Evolutionary conservation across 495 filamentous ascomycete species (phyloP).

Genomic region (Amphirosellinia nigrospora): DNA sequence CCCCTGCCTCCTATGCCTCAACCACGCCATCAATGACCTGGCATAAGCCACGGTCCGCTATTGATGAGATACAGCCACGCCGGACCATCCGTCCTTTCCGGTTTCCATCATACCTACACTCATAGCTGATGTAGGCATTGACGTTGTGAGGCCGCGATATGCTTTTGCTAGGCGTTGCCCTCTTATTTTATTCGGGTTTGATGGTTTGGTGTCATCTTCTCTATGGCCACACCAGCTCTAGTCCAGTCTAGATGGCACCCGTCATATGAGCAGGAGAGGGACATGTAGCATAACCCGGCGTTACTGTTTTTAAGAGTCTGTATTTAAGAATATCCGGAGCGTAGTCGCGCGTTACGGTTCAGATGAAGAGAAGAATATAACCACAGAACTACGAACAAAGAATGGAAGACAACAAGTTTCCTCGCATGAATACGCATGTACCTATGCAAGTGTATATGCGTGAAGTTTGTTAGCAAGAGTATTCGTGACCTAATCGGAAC

Average conservation of each 20-base stretch:
- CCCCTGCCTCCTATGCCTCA: neutral
- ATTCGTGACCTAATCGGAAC: neutral
- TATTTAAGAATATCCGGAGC: neutral
- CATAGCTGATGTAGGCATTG: neutral
- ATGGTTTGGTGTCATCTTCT: neutral
- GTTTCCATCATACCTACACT: neutral
- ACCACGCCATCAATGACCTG: neutral
- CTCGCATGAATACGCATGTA: neutral
- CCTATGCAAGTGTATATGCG: neutral
- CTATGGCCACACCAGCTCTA: neutral
- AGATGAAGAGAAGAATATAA: neutral
- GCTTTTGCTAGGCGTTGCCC: neutral
- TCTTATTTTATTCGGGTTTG: neutral
- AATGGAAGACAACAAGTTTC: neutral
- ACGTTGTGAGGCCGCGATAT: neutral
- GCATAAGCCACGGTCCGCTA: neutral
- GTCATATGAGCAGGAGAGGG: neutral
- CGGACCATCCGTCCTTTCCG: neutral
- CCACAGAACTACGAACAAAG: too few relatives aligned
- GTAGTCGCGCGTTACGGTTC: neutral
- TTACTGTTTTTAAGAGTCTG: neutral
- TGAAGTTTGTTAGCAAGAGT: neutral
- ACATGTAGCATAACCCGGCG: conserved; percentile 15
- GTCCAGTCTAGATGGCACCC: neutral
- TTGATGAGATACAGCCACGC: neutral